These are phyloP conservation scores for Boletus huronensis DNA, from an alignment of 768 basidiomycete genomes.

Conservation along the genomic window DNA sequence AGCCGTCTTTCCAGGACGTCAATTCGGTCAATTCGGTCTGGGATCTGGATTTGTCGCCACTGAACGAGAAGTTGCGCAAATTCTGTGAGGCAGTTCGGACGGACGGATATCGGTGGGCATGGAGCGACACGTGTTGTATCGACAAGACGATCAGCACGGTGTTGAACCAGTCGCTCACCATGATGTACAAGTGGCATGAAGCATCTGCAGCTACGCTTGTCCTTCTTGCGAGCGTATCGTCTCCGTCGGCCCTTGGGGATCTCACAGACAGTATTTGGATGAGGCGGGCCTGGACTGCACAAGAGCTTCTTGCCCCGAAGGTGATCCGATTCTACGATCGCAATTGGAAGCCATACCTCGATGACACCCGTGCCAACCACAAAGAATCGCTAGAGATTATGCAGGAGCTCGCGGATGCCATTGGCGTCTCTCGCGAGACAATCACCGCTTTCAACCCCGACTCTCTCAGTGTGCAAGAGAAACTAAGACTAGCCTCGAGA, in stretches of 20 bases:
- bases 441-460: neutral
- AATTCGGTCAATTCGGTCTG: too few species aligned
- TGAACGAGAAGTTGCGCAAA: too few species aligned
- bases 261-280: too few species aligned
- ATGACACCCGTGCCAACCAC: neutral
- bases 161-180: neutral
- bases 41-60: too few species aligned
- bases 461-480: neutral
- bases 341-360: neutral
- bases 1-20: neutral
- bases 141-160: neutral
- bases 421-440: neutral
- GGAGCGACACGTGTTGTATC: neutral
- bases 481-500: slow-evolving; percentile 7
- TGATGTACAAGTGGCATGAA: neutral
- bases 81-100: too few species aligned
- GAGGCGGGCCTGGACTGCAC: neutral
- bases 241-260: neutral
- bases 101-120: neutral
- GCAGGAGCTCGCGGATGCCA: neutral
- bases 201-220: neutral
- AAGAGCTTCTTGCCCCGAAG: neutral
- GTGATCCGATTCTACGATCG: neutral
- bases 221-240: neutral
- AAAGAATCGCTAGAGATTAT: neutral